Conservation (phyloP, 179 eudicot species). For the Gypsophila paniculata region DNA sequence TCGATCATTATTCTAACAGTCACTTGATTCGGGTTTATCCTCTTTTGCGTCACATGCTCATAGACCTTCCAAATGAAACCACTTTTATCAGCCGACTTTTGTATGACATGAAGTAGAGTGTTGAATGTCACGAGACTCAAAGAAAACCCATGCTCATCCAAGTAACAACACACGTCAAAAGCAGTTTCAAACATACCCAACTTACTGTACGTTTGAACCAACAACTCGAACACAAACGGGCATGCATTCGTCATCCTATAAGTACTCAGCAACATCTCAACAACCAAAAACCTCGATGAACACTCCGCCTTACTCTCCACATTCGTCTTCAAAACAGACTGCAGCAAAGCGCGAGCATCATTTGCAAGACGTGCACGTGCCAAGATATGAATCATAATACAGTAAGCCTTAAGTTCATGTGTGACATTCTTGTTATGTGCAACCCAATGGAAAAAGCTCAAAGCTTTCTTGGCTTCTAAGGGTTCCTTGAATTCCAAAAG, state of each 20-base stretch:
- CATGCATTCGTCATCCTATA: constrained; percentile 40
- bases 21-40: constrained; percentile 53
- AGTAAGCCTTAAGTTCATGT: constrained; percentile 51
- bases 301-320: constrained; percentile 13
- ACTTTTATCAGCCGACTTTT: constrained; percentile 41
- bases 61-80: constrained; percentile 71
- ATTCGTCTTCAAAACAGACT: constrained; percentile 42
- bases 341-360: constrained; percentile 64
- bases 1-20: constrained; percentile 53
- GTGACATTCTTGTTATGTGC: constrained; percentile 35
- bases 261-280: constrained; percentile 45
- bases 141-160: constrained; percentile 59
- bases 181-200: constrained; percentile 52
- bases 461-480: constrained; percentile 54
- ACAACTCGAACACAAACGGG: constrained; percentile 70
- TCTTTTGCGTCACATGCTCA: constrained; percentile 60
- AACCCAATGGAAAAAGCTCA: constrained; percentile 81
- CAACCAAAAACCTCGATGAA: constrained; percentile 29
- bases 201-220: constrained; percentile 68
- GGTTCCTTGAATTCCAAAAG: constrained; percentile 71
- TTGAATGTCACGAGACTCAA: constrained; percentile 58
- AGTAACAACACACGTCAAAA: constrained; percentile 48
- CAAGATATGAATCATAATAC: constrained; percentile 55
- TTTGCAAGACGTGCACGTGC: constrained; percentile 46
- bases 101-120: constrained; percentile 53